A percentile compares a stretch with the other conserved stretches of the same genome.
Conservation (phyloP, 1,139 yeast genomes). For the Candida tropicalis region DNA sequence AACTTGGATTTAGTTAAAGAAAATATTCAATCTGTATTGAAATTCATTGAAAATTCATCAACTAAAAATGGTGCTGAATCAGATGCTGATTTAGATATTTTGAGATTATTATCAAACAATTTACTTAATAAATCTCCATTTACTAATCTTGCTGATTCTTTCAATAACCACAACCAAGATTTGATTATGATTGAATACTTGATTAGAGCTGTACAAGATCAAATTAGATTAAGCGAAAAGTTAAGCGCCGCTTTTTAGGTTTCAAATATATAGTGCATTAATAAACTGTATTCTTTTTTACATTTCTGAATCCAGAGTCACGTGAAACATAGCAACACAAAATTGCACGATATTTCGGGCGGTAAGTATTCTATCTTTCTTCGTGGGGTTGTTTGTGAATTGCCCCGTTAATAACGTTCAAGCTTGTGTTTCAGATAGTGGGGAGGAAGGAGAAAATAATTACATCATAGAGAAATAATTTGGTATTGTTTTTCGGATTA, state of each 20-base stretch:
- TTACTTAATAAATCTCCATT: conserved; percentile 61
- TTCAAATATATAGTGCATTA: background rate
- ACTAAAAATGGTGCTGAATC: conserved; percentile 22
- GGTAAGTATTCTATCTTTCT: too few relatives aligned
- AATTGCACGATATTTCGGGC: too few relatives aligned
- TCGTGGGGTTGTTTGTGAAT: too few relatives aligned
- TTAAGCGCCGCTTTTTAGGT: conserved; percentile 33
- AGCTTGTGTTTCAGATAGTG: too few relatives aligned
- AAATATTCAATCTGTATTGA: conserved; percentile 55
- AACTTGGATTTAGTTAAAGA: conserved; percentile 57
- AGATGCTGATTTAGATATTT: conserved; percentile 56
- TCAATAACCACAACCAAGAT: conserved; percentile 79
- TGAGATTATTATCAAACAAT: conserved; percentile 66
- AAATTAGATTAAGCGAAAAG: conserved; percentile 77
- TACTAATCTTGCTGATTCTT: conserved; percentile 60
- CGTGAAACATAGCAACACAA: too few relatives aligned
- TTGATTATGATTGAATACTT: conserved; percentile 81
- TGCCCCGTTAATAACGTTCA: too few relatives aligned
- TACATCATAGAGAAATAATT: too few relatives aligned
- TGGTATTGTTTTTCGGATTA: too few relatives aligned
- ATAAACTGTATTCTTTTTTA: background rate
- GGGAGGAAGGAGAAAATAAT: too few relatives aligned
- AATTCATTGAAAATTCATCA: conserved; percentile 40
- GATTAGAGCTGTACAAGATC: conserved; percentile 85
- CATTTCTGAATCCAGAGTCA: background rate